Evolutionary conservation across 2,329 filamentous ascomycete species (phyloP), one percentile per base, ranked within the genome.

Genomic region (Aspergillus sp.): DNA sequence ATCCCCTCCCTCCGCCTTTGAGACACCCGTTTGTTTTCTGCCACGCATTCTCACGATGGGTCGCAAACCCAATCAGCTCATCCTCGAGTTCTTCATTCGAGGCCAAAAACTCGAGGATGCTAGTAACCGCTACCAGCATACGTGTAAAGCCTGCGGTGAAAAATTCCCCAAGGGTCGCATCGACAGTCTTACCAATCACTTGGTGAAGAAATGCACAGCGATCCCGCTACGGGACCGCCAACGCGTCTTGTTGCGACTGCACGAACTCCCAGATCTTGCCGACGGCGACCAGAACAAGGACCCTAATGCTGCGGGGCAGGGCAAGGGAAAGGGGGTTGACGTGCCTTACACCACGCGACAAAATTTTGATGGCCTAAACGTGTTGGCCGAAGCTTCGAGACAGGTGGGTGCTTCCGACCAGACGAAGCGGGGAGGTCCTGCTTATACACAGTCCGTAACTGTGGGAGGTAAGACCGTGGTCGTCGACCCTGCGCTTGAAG

Each of bases 101-200:
- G 93, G 93, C 9, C 86, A 87, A 45, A 97, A 97, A 80, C 85
- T 97, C 71, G 88, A 90, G 73, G 92, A 97, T 79, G 90, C 91
- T 66, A 95, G 91, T 81, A 97, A 96, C 77, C 88, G 93, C 61
- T 97, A 97, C 74, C 89, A 92, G 70, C 92, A 97, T 74, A 95
- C 91, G 13, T 97, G 93, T 85, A 94, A 91, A 77, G 85, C 88
- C 67, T 96, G 92, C 76, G 92, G 92, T 68, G 91, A 95, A 78
- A 90, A 91, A 76, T 97, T 97, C 66, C 91, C 92, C 65, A 96
- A 96, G 75, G 93, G 93, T 64, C 88, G 93, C 64, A 90, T 92
- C 71, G 93, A 97, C 72, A 91, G 87, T 70, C 80, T 97, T 63
- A 90, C 88, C 48, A 89, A 85, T 64, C 93, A 97, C 73, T 84